phyloP scores from a whole-genome alignment of 768 basidiomycete genomes.

The Agrocybe pediades region DNA sequence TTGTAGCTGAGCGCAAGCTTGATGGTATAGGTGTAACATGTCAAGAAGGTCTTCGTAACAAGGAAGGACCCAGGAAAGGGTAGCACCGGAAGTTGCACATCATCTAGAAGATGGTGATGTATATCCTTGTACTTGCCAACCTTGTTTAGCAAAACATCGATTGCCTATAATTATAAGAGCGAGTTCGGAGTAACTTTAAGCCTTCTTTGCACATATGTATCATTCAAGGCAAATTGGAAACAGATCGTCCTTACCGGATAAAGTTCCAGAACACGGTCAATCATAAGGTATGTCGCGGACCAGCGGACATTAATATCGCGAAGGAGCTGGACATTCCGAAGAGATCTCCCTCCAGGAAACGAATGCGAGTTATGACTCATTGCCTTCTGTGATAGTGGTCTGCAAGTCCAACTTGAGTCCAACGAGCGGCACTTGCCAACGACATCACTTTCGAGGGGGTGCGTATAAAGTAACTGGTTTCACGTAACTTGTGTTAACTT shows the following conservation, averaged over 20 bases:
- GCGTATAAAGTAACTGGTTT: no score
- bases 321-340: constrained; percentile 20
- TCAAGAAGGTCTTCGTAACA: constrained; percentile 31
- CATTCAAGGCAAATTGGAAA: constrained; percentile 25
- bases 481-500: no score
- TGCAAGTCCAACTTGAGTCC: constrained; percentile 29
- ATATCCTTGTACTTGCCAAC: constrained; percentile 17
- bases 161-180: constrained; percentile 22
- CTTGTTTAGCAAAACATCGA: constrained; percentile 18
- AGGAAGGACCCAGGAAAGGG: constrained; percentile 31
- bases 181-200: no score
- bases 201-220: constrained; percentile 13
- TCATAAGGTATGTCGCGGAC: constrained; percentile 35
- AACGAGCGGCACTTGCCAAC: constrained; percentile 23
- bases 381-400: constrained; percentile 24
- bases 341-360: constrained; percentile 3
- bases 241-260: constrained; percentile 25
- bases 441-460: constrained; percentile 25
- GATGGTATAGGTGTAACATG: constrained; percentile 12
- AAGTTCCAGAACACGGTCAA: constrained; percentile 25
- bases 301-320: constrained; percentile 31
- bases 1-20: constrained; percentile 21
- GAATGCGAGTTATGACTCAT: constrained; percentile 14
- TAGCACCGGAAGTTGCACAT: constrained; percentile 22
- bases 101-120: constrained; percentile 10